phyloP scores from a whole-genome alignment of 345 rosid genomes.

The Salix koriyanagi region DNA sequence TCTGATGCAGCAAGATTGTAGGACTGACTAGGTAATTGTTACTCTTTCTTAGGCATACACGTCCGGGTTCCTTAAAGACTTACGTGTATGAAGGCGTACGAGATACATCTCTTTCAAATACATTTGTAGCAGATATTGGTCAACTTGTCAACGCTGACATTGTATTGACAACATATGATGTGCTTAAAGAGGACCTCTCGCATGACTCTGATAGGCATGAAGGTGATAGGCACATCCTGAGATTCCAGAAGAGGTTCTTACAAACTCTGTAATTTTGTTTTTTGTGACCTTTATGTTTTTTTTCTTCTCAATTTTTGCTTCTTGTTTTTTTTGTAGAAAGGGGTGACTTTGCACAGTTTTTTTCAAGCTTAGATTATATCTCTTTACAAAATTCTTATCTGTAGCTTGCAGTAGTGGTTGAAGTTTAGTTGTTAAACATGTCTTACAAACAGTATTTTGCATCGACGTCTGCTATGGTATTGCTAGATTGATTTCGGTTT shows the following conservation, averaged over 20 bases:
- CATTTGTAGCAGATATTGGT: constrained; percentile 44
- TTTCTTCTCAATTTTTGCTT: neutral
- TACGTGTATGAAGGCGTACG: constrained; percentile 83
- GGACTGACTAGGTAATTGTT: constrained; percentile 15
- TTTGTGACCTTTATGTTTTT: neutral
- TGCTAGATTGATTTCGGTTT: neutral
- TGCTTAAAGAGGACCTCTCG: constrained; percentile 90
- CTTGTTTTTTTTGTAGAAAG: neutral
- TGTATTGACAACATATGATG: constrained; percentile 89
- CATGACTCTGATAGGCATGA: constrained; percentile 91
- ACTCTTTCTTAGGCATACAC: constrained; percentile 65
- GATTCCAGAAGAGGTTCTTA: constrained; percentile 84
- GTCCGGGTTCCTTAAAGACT: constrained; percentile 66
- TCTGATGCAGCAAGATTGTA: constrained; percentile 5
- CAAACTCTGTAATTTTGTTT: constrained; percentile 21
- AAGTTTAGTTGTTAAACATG: no score
- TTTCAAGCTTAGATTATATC: neutral
- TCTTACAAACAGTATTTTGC: no score
- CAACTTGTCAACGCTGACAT: constrained; percentile 74
- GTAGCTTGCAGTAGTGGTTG: no score
- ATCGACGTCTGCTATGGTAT: no score
- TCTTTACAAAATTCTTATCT: neutral
- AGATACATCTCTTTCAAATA: constrained; percentile 53
- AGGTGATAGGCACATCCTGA: constrained; percentile 82
- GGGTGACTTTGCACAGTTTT: neutral